Conservation (phyloP, 371 early-diverging fungal species). For the Mortierella sp. region DNA sequence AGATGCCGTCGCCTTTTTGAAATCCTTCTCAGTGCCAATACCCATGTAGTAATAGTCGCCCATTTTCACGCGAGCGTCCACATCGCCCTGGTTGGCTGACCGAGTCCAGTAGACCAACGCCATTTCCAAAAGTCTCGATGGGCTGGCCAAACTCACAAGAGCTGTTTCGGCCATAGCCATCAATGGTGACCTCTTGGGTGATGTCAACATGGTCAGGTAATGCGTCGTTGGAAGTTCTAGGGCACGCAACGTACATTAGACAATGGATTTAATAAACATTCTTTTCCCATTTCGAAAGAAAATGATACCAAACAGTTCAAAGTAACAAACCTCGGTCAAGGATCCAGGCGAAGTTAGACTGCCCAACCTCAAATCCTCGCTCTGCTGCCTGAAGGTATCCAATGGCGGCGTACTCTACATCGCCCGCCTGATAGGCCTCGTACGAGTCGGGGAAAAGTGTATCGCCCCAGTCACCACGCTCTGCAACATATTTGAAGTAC, state of each 20-base stretch:
- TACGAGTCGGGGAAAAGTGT: constrained; percentile 75
- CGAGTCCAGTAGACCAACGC: constrained; percentile 94
- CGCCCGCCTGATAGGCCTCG: constrained; percentile 69
- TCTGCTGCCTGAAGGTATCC: constrained; percentile 88
- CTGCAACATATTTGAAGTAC: constrained; percentile 87
- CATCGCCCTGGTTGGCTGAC: constrained; percentile 95
- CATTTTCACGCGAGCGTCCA: constrained; percentile 91
- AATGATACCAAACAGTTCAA: neutral
- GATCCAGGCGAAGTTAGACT: constrained; percentile 92
- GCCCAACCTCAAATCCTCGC: constrained; percentile 86
- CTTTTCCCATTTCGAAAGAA: neutral
- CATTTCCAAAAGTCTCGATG: constrained; percentile 60
- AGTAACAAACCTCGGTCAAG: constrained; percentile 75
- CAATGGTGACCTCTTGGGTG: constrained; percentile 31
- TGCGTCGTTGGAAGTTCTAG: constrained; percentile 42
- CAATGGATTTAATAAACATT: neutral
- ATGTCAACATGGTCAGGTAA: constrained; percentile 37
- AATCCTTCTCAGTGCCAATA: constrained; percentile 78
- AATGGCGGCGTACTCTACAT: constrained; percentile 78
- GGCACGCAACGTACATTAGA: neutral
- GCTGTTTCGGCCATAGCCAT: constrained; percentile 26
- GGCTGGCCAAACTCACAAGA: constrained; percentile 26
- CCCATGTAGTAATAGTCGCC: constrained; percentile 97
- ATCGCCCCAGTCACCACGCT: constrained; percentile 88
- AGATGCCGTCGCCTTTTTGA: constrained; percentile 86